Evolutionary conservation across 257 asterid genomes (phyloP).

Genomic region (Scutellaria galericulata): DNA sequence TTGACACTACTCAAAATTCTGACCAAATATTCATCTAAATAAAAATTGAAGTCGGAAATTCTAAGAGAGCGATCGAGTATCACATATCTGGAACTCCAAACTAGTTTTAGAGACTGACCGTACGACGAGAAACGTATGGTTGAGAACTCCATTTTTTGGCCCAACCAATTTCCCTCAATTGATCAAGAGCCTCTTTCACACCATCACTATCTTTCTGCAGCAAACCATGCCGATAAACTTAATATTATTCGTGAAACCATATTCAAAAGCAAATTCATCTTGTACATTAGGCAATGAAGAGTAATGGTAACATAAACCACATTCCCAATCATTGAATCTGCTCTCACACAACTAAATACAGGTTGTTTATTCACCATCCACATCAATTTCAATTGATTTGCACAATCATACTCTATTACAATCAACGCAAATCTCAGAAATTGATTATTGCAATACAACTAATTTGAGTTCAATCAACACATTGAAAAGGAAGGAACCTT

Average conservation of each 20-base stretch:
- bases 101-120: conserved; percentile 61
- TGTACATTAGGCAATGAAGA: conserved; percentile 8
- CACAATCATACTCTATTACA: no score
- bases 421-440: no score
- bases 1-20: conserved; percentile 23
- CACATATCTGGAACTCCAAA: conserved; percentile 26
- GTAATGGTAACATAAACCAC: neutral
- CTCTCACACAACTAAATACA: neutral
- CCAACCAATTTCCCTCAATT: conserved; percentile 80
- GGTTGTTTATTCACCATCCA: neutral
- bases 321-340: neutral
- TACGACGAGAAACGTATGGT: conserved; percentile 90
- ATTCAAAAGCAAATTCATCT: neutral
- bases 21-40: conserved; percentile 3
- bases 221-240: neutral
- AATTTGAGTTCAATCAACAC: neutral
- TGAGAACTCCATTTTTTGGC: conserved; percentile 89
- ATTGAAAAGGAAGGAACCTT: conserved; percentile 48
- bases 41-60: conserved; percentile 2
- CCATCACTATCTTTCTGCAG: conserved; percentile 80
- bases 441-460: neutral
- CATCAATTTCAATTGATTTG: neutral
- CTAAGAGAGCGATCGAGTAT: conserved; percentile 20
- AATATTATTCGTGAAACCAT: neutral
- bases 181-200: conserved; percentile 87